Evolutionary conservation across 768 basidiomycete genomes (phyloP).

Genomic region (Amanita jacksonii): DNA sequence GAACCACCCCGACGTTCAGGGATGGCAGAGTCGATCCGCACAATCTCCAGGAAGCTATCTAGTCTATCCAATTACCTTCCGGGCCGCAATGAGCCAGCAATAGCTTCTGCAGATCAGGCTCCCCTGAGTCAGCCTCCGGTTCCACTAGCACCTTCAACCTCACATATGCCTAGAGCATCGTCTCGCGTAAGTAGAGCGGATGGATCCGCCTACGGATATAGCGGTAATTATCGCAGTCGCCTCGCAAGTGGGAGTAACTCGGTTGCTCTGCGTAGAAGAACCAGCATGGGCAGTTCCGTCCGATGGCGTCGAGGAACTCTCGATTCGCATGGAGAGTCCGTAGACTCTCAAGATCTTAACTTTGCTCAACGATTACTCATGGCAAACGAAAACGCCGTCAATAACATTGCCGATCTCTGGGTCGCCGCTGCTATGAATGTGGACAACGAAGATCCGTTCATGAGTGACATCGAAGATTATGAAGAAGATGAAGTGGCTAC

Average conservation of each 20-base stretch:
- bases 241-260: conserved; percentile 34
- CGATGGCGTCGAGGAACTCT: conserved; percentile 39
- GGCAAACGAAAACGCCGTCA: conserved; percentile 93
- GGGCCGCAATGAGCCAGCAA: conserved; percentile 29
- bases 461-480: conserved; percentile 38
- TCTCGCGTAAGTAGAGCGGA: conserved; percentile 51
- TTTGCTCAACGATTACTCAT: conserved; percentile 83
- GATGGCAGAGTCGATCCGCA: conserved; percentile 33
- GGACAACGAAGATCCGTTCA: conserved; percentile 80
- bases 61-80: conserved; percentile 57
- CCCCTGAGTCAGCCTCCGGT: conserved; percentile 32
- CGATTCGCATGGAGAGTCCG: conserved; percentile 33
- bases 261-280: conserved; percentile 34
- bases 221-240: conserved; percentile 44
- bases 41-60: conserved; percentile 46
- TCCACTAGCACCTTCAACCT: conserved; percentile 33
- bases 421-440: conserved; percentile 94
- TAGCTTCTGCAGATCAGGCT: conserved; percentile 17
- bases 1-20: conserved; percentile 30
- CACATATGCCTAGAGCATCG: conserved; percentile 34
- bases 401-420: conserved; percentile 94
- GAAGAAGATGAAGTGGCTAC: conserved; percentile 19
- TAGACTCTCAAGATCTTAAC: conserved; percentile 49
- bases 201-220: conserved; percentile 78
- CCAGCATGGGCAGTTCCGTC: conserved; percentile 46